Base-by-base conservation (phyloP, 495 filamentous ascomycete genomes). In the Endocarpon pusillum region DNA sequence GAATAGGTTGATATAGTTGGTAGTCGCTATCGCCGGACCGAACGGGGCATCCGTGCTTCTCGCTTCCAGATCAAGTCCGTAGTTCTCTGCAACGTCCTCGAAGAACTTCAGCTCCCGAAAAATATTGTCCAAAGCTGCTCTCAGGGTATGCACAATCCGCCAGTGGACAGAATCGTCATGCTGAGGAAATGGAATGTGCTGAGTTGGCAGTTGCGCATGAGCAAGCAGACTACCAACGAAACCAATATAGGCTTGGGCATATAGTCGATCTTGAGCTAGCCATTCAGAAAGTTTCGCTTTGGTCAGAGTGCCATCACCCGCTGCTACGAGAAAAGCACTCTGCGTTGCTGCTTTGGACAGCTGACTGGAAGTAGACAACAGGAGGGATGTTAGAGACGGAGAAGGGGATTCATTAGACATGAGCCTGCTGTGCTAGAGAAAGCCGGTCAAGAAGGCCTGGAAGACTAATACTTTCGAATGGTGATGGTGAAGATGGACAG, bases 231-330 rank as follows among this genome's bases (percentile, higher is more conserved):
- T 54, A 12, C 75, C 76, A 21, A 75, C 70, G 45, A 78, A 80
- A 23, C 72, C 60, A 48, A 81, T 59, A 48, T 78, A 81, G 33
- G 71, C 69, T 40, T 81, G 78, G 15, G 76, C 71, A 54, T 84
- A 83, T 33, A 83, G 63, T 7, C 74, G 57, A 55, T 86, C 80
- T 53, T 83, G 77, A 15, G 74, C 66, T 26, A 86, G 67, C 78
- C 78, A 86, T 51, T 67, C 59, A 21, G 67, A 63, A 9, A 84
- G 64, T 0, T 56, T 48, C 1, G 53, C 42, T 28, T 68, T 66
- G 15, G 66, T 51, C 21, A 84, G 59, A 3, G 57, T 64, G 35
- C 78, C 78, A 32, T 59, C 53, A 17, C 76, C 78, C 16, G 76
- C 78, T 33, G 67, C 59, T 17, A 61, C 58, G 35, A 86, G 71